Percentiles rank a stretch among this genome's conserved stretches.
Conservation (phyloP, 352 stramenopile genomes). For the Phytophthora multivora region DNA sequence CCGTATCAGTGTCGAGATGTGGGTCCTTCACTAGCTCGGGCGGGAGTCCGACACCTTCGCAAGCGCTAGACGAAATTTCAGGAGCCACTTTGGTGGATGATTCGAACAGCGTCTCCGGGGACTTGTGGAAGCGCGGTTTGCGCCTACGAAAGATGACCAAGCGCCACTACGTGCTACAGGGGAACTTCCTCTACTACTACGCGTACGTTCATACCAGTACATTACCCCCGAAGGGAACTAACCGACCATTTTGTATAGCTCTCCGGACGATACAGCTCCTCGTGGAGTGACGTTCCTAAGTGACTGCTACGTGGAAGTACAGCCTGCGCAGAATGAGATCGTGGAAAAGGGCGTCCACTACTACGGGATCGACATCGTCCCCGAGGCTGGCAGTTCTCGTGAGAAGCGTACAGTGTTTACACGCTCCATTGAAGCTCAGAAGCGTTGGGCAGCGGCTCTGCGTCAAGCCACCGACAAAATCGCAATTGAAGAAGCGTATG, state of each 20-base stretch:
- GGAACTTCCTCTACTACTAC: conserved; percentile 91
- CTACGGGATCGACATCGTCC: conserved; percentile 89
- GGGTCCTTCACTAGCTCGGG: conserved; percentile 25
- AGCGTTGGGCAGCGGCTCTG: conserved; percentile 79
- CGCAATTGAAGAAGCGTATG: conserved; percentile 90
- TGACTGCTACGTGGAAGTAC: conserved; percentile 78
- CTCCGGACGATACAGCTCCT: conserved; percentile 69
- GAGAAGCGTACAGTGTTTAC: conserved; percentile 88
- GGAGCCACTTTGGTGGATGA: conserved; percentile 39
- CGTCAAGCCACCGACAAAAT: conserved; percentile 86
- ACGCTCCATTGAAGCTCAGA: conserved; percentile 70
- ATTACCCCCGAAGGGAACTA: neutral
- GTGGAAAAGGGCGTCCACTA: conserved; percentile 84
- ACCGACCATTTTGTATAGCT: conserved; percentile 34
- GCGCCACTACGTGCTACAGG: conserved; percentile 84
- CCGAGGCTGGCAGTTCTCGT: conserved; percentile 62
- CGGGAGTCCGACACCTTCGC: conserved; percentile 26
- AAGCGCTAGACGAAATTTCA: conserved; percentile 31
- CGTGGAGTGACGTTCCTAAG: conserved; percentile 82
- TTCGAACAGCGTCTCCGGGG: conserved; percentile 48
- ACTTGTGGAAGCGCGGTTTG: conserved; percentile 80
- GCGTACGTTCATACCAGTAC: conserved; percentile 42
- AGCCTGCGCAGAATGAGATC: conserved; percentile 50
- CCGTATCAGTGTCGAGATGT: conserved; percentile 5
- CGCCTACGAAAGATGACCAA: conserved; percentile 89